These are phyloP conservation scores for Sphagnum tenellum DNA, from an alignment of 225 moss, liverwort and hornwort species.

Conservation along the genomic window DNA sequence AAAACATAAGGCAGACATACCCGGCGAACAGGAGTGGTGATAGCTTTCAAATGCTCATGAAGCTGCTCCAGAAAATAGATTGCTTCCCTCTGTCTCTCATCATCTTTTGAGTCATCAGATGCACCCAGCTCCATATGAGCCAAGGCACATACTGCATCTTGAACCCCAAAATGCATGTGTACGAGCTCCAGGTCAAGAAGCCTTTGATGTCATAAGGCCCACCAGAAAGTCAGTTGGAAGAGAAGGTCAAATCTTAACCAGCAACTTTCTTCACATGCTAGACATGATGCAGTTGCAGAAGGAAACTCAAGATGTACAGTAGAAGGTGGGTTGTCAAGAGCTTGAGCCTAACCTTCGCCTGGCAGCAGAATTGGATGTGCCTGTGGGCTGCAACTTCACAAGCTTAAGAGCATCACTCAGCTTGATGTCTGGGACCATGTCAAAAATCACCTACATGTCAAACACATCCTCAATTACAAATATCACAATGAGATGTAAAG, in stretches of 20 bases:
- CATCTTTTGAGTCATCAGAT: constrained; percentile 21
- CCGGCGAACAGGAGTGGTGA: constrained; percentile 77
- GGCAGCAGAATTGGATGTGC: constrained; percentile 50
- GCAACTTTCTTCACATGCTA: too few relatives aligned
- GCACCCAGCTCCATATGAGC: constrained; percentile 50
- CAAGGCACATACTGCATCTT: constrained; percentile 66
- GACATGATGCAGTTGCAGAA: too few relatives aligned
- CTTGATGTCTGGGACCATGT: constrained; percentile 76
- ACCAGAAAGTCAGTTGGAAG: too few relatives aligned
- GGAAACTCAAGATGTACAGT: too few relatives aligned
- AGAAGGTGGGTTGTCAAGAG: not conserved
- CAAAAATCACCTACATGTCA: constrained; percentile 66
- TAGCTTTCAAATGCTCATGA: constrained; percentile 67
- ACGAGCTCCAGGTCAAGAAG: constrained; percentile 90
- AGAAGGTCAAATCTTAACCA: too few relatives aligned
- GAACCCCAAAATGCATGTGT: constrained; percentile 88
- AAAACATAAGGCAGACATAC: constrained; percentile 18
- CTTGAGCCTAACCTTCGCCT: constrained; percentile 41
- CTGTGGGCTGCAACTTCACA: constrained; percentile 68
- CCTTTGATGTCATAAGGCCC: constrained; percentile 21
- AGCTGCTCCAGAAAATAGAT: constrained; percentile 52
- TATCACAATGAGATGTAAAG: too few relatives aligned
- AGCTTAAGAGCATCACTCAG: constrained; percentile 66
- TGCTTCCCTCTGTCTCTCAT: constrained; percentile 33
- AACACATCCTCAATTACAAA: not conserved